Conservation (phyloP, 2,329 filamentous ascomycete species). For the Huntiella bhutanensis region DNA sequence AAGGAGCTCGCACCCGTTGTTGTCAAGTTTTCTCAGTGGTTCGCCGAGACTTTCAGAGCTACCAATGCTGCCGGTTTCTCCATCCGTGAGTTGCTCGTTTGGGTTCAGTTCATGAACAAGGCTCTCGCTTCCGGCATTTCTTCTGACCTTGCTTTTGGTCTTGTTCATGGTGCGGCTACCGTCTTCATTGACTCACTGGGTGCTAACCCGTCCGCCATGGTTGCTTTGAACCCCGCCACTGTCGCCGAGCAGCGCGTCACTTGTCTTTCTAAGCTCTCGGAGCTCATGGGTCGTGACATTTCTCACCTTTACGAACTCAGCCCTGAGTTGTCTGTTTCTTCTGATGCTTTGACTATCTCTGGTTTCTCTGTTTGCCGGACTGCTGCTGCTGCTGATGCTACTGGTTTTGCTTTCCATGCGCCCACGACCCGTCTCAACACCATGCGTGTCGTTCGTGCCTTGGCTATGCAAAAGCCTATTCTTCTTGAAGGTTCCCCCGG, state of each 20-base stretch:
- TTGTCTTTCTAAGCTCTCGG: conserved; percentile 55
- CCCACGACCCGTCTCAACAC: conserved; percentile 80
- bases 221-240: conserved; percentile 51
- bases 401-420: conserved; percentile 59
- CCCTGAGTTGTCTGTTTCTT: conserved; percentile 38
- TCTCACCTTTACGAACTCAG: conserved; percentile 43
- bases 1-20: conserved; percentile 46
- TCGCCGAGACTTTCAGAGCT: conserved; percentile 55
- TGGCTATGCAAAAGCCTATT: conserved; percentile 80
- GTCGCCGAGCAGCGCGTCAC: conserved; percentile 51
- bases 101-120: conserved; percentile 81
- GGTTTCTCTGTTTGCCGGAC: conserved; percentile 47
- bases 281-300: conserved; percentile 46
- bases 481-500: conserved; percentile 93
- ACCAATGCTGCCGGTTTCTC: conserved; percentile 36
- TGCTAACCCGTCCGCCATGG: conserved; percentile 77
- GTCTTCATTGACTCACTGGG: conserved; percentile 92
- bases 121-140: conserved; percentile 21
- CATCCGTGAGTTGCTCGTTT: conserved; percentile 77
- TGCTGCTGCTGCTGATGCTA: conserved; percentile 21
- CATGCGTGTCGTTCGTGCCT: conserved; percentile 73
- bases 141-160: conserved; percentile 24
- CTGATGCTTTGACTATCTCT: conserved; percentile 43
- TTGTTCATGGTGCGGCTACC: conserved; percentile 77
- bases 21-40: conserved; percentile 83